Evolutionary conservation across 768 basidiomycete genomes (phyloP).

Genomic region (Phaeolepiota aurea): DNA sequence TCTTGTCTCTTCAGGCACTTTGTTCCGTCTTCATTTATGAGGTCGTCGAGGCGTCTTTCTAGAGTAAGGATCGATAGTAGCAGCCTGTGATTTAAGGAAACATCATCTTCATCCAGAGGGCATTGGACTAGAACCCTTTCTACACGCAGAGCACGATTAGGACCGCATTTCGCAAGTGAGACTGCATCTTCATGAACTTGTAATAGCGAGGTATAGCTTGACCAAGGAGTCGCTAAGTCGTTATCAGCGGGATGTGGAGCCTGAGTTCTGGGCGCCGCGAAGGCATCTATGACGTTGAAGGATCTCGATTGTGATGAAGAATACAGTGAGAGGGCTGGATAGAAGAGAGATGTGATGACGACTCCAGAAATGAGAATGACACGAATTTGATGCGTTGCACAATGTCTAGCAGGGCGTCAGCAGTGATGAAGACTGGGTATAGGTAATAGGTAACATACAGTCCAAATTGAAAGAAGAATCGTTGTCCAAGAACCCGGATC

Average conservation of each 20-base stretch:
- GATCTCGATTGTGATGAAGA: slow-evolving; percentile 64
- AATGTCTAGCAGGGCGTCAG: slow-evolving; percentile 46
- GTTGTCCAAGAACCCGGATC: slow-evolving; percentile 32
- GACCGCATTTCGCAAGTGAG: slow-evolving; percentile 62
- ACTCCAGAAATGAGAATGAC: slow-evolving; percentile 82
- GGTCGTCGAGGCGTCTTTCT: slow-evolving; percentile 45
- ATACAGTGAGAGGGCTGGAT: slow-evolving; percentile 84
- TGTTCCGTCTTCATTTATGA: slow-evolving; percentile 27
- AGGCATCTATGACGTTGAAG: slow-evolving; percentile 55
- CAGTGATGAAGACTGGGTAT: too few relatives aligned
- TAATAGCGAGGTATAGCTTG: slow-evolving; percentile 51
- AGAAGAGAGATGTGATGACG: slow-evolving; percentile 84
- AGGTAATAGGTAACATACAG: slow-evolving; percentile 43
- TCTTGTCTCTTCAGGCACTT: slow-evolving; percentile 47
- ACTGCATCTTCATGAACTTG: slow-evolving; percentile 64
- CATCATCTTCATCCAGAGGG: slow-evolving; percentile 33
- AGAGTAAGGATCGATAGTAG: slow-evolving; percentile 58
- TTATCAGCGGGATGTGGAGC: slow-evolving; percentile 46
- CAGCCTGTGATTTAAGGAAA: slow-evolving; percentile 52
- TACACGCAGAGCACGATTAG: slow-evolving; percentile 61
- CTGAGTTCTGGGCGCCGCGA: slow-evolving; percentile 43
- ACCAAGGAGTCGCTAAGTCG: slow-evolving; percentile 69
- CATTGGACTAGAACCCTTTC: slow-evolving; percentile 72
- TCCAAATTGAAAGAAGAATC: slow-evolving; percentile 68
- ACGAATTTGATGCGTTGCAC: slow-evolving; percentile 84